Evolutionary conservation across 1,284 basidiomycete species (phyloP), one percentile per base, ranked within the genome.

Genomic region (Gomphus bonarii): DNA sequence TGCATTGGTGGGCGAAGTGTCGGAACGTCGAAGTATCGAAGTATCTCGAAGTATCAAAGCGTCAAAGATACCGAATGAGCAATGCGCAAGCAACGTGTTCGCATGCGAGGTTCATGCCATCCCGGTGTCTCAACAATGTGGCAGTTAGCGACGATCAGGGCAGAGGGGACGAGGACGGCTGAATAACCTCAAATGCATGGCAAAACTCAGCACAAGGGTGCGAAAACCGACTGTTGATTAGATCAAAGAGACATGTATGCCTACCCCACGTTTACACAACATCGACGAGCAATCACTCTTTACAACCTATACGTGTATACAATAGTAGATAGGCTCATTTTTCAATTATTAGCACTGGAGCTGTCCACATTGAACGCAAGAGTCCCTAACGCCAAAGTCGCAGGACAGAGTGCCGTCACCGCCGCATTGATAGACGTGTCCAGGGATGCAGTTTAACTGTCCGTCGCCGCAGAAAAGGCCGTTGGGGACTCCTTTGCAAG

Each of bases 391-490:
- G 14, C 52, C 56, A 31, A 22, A 58, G 43, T 47, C 52, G 43
- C 57, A 58, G 11, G 49, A 50, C 8, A 16, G 14, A n/a, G 54
- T 18, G 3, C 50, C 52, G 42, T 58, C 51, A 42, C 25, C 42
- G 28, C 40, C 30, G 51, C 50, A 52, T 12, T 58, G 57, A 30
- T 46, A 58, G 40, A 58, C 57, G 40, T 58, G 8, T 25, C 57
- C 57, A 4, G 14, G 16, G 36, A 50, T 46, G 31, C 56, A 55
- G 51, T 48, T 12, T 20, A 54, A 38, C 28, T 22, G 14, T 11
- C 50, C 56, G 43, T 58, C 56, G 25, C 55, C 55, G 25, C 55
- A 57, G 48, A 50, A 51, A 18, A 57, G 55, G 33, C 55, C 55
- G 31, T 46, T 35, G 2, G 49, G 33, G 11, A 35, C 46, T 14